Evolutionary conservation across 164 flowering plant species (phyloP).

Genomic region (Magnolia kwangsiensis): DNA sequence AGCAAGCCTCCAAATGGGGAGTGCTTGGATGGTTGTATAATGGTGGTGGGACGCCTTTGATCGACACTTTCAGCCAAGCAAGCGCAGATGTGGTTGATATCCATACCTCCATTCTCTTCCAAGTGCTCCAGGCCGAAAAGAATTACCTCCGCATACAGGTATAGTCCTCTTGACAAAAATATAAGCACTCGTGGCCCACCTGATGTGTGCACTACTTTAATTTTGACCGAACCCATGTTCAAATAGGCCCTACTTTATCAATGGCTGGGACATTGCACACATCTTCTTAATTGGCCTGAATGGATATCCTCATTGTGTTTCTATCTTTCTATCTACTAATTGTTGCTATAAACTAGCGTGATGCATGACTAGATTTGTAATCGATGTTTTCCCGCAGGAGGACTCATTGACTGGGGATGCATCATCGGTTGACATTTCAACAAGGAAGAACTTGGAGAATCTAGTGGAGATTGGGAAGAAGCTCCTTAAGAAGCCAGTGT

Average conservation of each 20-base stretch:
- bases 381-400: constrained; percentile 22
- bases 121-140: constrained; percentile 25
- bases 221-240: background rate
- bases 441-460: constrained; percentile 32
- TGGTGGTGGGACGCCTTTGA: constrained; percentile 34
- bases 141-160: constrained; percentile 61
- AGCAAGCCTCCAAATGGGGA: constrained; percentile 47
- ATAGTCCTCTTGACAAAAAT: background rate
- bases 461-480: constrained; percentile 36
- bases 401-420: constrained; percentile 39
- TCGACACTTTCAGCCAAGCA: constrained; percentile 37
- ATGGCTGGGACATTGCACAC: background rate
- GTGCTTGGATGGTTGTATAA: constrained; percentile 38
- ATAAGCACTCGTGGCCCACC: background rate
- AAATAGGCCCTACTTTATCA: too few relatives aligned
- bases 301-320: background rate
- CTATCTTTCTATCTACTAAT: background rate
- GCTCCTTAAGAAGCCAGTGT: constrained; percentile 38
- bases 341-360: too few relatives aligned
- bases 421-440: constrained; percentile 37
- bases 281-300: too few relatives aligned
- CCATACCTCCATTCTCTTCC: constrained; percentile 43
- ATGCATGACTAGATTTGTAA: background rate
- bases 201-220: background rate
- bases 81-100: constrained; percentile 60